These are phyloP conservation scores for Aspergillus amoenus DNA, from an alignment of 2,329 filamentous ascomycete genomes.

Conservation along the genomic window DNA sequence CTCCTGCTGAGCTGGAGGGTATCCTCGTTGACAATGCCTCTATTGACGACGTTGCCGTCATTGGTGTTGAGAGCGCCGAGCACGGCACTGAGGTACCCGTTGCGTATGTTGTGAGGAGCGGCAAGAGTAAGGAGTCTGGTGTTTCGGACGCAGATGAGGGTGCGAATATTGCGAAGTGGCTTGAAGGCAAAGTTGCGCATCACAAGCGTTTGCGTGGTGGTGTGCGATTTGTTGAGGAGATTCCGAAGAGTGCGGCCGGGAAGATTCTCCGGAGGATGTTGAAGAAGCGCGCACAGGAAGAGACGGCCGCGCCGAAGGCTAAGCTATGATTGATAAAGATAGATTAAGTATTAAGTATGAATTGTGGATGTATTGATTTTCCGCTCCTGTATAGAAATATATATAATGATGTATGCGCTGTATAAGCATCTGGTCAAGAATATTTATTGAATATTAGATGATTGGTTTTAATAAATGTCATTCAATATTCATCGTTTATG, in stretches of 20 bases:
- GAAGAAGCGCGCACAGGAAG: constrained; percentile 45
- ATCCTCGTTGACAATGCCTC: constrained; percentile 50
- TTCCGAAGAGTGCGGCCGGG: constrained; percentile 50
- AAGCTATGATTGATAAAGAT: constrained; percentile 35
- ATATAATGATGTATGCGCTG: not conserved
- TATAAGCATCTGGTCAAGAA: not conserved
- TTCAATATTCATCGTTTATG: not conserved
- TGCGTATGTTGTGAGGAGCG: constrained; percentile 59
- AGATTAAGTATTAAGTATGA: not conserved
- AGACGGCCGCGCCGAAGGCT: constrained; percentile 34
- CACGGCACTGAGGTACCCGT: constrained; percentile 68
- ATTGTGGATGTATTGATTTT: not conserved
- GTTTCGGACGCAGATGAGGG: constrained; percentile 49
- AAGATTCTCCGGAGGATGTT: constrained; percentile 49
- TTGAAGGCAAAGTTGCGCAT: constrained; percentile 43
- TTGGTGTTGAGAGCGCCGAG: constrained; percentile 60
- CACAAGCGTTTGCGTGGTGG: constrained; percentile 49
- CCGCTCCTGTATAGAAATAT: not conserved
- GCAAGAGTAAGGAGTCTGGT: constrained; percentile 45
- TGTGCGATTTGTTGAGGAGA: constrained; percentile 45
- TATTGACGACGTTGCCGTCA: constrained; percentile 62
- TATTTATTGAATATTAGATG: not conserved
- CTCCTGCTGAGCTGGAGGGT: constrained; percentile 66
- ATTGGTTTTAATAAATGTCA: not conserved
- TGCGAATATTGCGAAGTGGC: constrained; percentile 45